Percentiles rank a stretch among this genome's conserved stretches.
Conservation (phyloP, 2,329 filamentous ascomycete species). For the Aspergillus bombycis region DNA sequence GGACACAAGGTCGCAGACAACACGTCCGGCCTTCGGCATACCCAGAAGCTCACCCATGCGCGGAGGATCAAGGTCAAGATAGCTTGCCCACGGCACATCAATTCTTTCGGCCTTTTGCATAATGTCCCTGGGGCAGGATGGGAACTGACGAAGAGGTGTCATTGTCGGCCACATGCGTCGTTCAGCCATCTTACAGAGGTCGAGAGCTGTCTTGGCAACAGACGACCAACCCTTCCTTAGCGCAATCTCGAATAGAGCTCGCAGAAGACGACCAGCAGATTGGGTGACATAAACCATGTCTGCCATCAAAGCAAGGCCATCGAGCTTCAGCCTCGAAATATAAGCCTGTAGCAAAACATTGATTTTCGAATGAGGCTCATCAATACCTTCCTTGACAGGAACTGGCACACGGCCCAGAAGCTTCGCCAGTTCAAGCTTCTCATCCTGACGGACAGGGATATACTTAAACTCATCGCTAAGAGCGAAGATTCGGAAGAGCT, state of each 20-base stretch:
- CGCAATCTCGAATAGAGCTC: constrained; percentile 96
- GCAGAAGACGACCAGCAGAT: constrained; percentile 91
- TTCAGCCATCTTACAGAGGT: constrained; percentile 98
- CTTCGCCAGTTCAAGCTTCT: constrained; percentile 95
- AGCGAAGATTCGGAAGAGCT: constrained; percentile 94
- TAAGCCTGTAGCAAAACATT: constrained; percentile 96
- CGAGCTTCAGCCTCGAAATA: constrained; percentile 90
- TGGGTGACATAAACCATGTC: constrained; percentile 99
- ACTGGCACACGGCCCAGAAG: constrained; percentile 87
- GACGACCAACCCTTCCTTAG: constrained; percentile 94
- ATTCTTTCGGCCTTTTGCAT: constrained; percentile 92
- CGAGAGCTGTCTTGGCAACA: constrained; percentile 87
- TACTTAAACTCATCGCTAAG: constrained; percentile 98
- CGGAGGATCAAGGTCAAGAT: constrained; percentile 94
- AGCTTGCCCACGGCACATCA: constrained; percentile 88
- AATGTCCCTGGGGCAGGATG: constrained; percentile 78
- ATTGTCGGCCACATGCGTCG: constrained; percentile 99
- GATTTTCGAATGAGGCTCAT: constrained; percentile 96
- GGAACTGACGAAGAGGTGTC: constrained; percentile 91
- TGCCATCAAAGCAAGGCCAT: constrained; percentile 93
- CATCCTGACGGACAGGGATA: constrained; percentile 94
- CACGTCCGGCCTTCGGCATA: constrained; percentile 82
- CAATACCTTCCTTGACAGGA: constrained; percentile 95
- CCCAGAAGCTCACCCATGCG: constrained; percentile 94
- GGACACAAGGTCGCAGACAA: constrained; percentile 81